Conservation (phyloP, 2,329 filamentous ascomycete species). For the Trichoderma hamatum region DNA sequence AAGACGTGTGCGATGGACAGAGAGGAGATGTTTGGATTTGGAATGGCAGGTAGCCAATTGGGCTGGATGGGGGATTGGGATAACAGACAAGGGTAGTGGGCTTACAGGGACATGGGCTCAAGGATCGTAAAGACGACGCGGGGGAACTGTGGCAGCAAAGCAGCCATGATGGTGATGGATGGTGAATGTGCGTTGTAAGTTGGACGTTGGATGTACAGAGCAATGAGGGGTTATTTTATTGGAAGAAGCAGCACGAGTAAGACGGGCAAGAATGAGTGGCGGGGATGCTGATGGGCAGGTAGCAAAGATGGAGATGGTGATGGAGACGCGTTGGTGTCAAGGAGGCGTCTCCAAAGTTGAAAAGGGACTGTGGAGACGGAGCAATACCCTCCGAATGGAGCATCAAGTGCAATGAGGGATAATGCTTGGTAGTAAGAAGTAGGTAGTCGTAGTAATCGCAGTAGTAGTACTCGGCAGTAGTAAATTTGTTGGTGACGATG, state of each 20-base stretch:
- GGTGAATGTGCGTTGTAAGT: neutral
- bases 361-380: neutral
- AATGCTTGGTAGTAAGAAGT: no score
- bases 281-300: neutral
- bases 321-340: neutral
- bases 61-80: neutral
- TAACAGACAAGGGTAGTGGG: neutral
- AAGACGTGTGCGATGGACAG: neutral
- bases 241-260: neutral
- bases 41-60: neutral
- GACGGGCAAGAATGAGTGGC: neutral
- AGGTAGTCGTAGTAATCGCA: neutral
- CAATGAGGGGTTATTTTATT: neutral
- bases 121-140: constrained; percentile 67
- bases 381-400: neutral
- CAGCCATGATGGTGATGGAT: constrained; percentile 51
- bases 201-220: neutral
- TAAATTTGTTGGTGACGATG: neutral
- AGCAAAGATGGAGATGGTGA: neutral
- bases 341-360: neutral
- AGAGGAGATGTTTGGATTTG: neutral
- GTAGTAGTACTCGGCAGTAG: neutral
- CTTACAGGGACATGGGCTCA: constrained; percentile 70
- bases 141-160: constrained; percentile 65
- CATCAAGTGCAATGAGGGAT: no score